Conservation (phyloP, 1,284 basidiomycete genomes). For the Ustilago esculenta region DNA sequence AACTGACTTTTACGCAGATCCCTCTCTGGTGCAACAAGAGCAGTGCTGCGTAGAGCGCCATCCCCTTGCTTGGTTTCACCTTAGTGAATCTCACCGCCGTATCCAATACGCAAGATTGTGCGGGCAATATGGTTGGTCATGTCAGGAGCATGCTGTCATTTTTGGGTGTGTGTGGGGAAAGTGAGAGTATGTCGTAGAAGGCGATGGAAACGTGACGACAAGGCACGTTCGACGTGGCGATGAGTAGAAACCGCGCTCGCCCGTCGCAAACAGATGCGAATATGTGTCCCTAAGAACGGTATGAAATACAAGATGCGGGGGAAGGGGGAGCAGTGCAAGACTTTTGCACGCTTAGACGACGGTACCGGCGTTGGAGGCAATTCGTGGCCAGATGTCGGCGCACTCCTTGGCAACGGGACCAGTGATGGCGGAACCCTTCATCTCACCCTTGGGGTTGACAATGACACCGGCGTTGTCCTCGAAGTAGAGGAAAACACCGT, state of each 20-base stretch:
- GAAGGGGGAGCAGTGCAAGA: background rate
- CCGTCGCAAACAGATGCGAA: slow-evolving; percentile 30
- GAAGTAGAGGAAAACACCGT: slow-evolving; percentile 99
- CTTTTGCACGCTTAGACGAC: slow-evolving; percentile 75
- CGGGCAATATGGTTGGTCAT: too few relatives aligned
- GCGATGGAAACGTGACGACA: slow-evolving; percentile 42
- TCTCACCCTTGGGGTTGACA: slow-evolving; percentile 96
- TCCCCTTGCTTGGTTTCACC: too few relatives aligned
- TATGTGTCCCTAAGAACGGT: slow-evolving; percentile 14
- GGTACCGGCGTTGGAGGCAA: slow-evolving; percentile 92
- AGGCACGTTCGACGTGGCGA: slow-evolving; percentile 30
- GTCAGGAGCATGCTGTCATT: slow-evolving; percentile 48
- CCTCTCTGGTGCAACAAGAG: too few relatives aligned
- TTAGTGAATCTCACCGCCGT: too few relatives aligned
- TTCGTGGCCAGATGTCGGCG: slow-evolving; percentile 99
- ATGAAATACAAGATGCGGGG: slow-evolving; percentile 41
- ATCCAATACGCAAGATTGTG: too few relatives aligned
- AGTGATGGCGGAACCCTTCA: slow-evolving; percentile 95
- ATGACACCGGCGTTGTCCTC: slow-evolving; percentile 73
- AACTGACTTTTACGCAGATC: too few relatives aligned
- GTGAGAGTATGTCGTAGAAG: slow-evolving; percentile 36
- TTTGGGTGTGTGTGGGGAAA: slow-evolving; percentile 15
- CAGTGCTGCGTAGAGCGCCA: too few relatives aligned
- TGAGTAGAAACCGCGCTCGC: slow-evolving; percentile 7
- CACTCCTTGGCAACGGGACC: slow-evolving; percentile 98